Conservation (phyloP, 2,329 filamentous ascomycete genomes). For the Lasiodiplodia citricola region DNA sequence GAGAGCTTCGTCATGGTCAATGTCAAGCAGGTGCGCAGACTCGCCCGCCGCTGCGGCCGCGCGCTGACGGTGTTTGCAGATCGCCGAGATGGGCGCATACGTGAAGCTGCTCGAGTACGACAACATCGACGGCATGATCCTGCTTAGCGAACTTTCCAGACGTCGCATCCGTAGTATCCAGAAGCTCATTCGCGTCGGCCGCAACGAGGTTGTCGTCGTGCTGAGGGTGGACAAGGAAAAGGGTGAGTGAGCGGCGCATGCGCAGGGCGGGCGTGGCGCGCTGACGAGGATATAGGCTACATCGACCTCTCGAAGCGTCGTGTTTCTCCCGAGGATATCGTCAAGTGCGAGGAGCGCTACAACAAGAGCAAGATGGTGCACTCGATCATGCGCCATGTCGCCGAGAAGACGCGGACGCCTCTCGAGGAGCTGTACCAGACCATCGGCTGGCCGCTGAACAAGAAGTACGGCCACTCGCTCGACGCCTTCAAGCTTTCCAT, state of each 20-base stretch:
- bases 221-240: conserved; percentile 99
- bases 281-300: conserved; percentile 64
- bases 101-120: conserved; percentile 99
- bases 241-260: conserved; percentile 55
- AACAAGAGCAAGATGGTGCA: conserved; percentile 99
- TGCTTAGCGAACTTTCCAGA: conserved; percentile 95
- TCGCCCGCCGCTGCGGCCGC: not conserved
- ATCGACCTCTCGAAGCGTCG: conserved; percentile 99
- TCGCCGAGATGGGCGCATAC: conserved; percentile 99
- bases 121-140: conserved; percentile 99
- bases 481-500: conserved; percentile 99
- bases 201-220: conserved; percentile 98
- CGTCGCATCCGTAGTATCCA: conserved; percentile 98
- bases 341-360: conserved; percentile 98
- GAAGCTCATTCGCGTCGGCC: conserved; percentile 96
- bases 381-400: conserved; percentile 98
- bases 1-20: conserved; percentile 99
- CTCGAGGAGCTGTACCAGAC: conserved; percentile 93
- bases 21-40: conserved; percentile 79
- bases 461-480: conserved; percentile 94
- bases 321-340: conserved; percentile 95
- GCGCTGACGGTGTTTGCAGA: conserved; percentile 57
- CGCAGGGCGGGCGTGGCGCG: not conserved
- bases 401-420: conserved; percentile 93
- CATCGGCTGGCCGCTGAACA: conserved; percentile 97